Base-by-base conservation (phyloP, 805 yeast species). In the Nematodospora valgi region DNA sequence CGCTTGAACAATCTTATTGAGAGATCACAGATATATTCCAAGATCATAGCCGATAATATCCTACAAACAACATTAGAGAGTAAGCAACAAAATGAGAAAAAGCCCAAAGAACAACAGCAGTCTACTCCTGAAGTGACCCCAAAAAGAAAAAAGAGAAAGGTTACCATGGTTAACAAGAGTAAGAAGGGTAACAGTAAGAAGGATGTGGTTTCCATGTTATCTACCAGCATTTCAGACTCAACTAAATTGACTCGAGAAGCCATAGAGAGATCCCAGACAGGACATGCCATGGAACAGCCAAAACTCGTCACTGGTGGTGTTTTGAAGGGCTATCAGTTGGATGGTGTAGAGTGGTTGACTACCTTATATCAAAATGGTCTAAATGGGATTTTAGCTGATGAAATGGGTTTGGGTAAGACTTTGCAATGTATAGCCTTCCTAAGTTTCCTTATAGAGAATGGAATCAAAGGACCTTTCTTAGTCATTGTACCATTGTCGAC, bases 321-420 rank as follows among this genome's bases (percentile, higher is more conserved):
- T 0, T 65, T 91, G 70, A 86, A 87, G 51, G 83, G 80, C 19
- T 88, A 93, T 52, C 98, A 91, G 58, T 56, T 86, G 13, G 88
- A 84, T 37, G 98, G 98, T 1, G 71, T 91, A 38, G 88, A 86
- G 44, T 91, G 98, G 98, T 62, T 93, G 27, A 74, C 82, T 10
- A 82, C 96, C 0, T 61, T 91, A 17, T 93, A 84, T 55, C 95
- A 89, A 52, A 93, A 91, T 58, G 98, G 98, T 0, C 66, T 91
- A 19, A 91, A 91, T 56, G 98, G 98, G 2, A 89, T 93, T 23
- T 63, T 93, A 14, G 98, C 98, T 0, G 98, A 93, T 61, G 98
- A 91, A 57, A 91, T 91, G 98, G 98, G 98, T 0, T 64, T 91
- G 17, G 98, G 98, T 2, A 91, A 91, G 54, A 93, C 98, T 0